Percentiles rank a stretch among this genome's conserved stretches.
phyloP scores from a whole-genome alignment of 805 yeast genomes.

The Wickerhamomyces chambardii region DNA sequence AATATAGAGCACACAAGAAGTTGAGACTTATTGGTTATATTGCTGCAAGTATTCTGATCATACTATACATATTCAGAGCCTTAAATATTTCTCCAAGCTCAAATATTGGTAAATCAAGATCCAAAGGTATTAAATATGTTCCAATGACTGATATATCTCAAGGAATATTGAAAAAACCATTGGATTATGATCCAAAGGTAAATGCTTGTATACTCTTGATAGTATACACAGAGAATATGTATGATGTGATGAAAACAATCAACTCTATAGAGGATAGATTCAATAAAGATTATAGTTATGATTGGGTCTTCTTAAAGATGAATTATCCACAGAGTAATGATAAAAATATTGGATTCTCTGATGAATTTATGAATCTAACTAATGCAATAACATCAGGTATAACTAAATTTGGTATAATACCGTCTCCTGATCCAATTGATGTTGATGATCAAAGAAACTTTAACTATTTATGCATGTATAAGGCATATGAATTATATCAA shows the following conservation, averaged over 20 bases:
- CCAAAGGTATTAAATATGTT: too few species aligned
- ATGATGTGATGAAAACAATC: conserved; percentile 42
- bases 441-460: conserved; percentile 53
- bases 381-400: conserved; percentile 28
- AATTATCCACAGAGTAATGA: conserved; percentile 69
- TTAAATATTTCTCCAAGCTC: too few species aligned
- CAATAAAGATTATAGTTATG: conserved; percentile 62
- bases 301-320: conserved; percentile 76
- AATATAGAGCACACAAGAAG: too few species aligned
- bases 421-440: conserved; percentile 47
- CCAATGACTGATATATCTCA: too few species aligned
- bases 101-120: too few species aligned
- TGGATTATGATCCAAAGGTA: too few species aligned
- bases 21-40: too few species aligned
- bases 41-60: too few species aligned
- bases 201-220: conserved; percentile 62
- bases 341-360: conserved; percentile 25
- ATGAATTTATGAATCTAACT: conserved; percentile 25
- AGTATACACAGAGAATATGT: conserved; percentile 54
- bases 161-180: too few species aligned
- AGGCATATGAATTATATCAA: conserved; percentile 82
- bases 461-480: conserved; percentile 64
- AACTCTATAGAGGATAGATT: conserved; percentile 72
- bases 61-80: too few species aligned
- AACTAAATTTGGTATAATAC: conserved; percentile 34